phyloP scores from a whole-genome alignment of 306 rosid genomes.

The Bauhinia variegata region DNA sequence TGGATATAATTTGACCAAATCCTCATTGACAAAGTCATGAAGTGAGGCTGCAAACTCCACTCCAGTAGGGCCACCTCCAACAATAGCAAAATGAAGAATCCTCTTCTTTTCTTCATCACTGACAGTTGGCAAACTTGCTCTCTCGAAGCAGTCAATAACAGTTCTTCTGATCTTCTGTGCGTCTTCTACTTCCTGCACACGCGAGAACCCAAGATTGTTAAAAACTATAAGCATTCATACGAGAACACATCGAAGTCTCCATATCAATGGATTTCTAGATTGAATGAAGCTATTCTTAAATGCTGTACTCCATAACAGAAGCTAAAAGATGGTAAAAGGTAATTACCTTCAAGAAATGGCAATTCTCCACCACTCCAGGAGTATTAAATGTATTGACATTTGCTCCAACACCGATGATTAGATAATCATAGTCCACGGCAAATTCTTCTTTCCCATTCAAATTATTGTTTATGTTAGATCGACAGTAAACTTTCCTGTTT shows the following conservation, averaged over 20 bases:
- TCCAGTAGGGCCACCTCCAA: conserved; percentile 99
- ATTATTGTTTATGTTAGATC: conserved; percentile 55
- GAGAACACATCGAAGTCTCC: conserved; percentile 1
- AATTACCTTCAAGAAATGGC: conserved; percentile 90
- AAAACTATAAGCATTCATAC: conserved; percentile 11
- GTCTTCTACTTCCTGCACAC: conserved; percentile 94
- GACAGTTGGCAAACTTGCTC: conserved; percentile 74
- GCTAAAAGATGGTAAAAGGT: conserved; percentile 14
- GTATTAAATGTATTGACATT: conserved; percentile 95
- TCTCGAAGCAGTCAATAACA: conserved; percentile 91
- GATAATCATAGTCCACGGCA: conserved; percentile 78
- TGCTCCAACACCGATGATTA: conserved; percentile 79
- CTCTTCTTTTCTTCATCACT: conserved; percentile 85
- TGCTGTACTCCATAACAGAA: background rate
- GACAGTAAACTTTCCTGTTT: conserved; percentile 79
- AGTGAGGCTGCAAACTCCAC: conserved; percentile 98
- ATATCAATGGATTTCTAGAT: conserved; percentile 24
- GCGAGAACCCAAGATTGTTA: conserved; percentile 23
- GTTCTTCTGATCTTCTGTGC: conserved; percentile 94
- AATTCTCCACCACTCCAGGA: conserved; percentile 91
- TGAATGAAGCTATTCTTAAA: background rate
- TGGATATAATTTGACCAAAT: conserved; percentile 78
- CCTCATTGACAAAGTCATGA: conserved; percentile 89
- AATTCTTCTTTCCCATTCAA: conserved; percentile 71
- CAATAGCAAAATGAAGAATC: conserved; percentile 95